Percentiles rank a stretch among this genome's conserved stretches.
Evolutionary conservation across 2,329 filamentous ascomycete species (phyloP).

Genomic region (Cladosporium sphaerospermum): DNA sequence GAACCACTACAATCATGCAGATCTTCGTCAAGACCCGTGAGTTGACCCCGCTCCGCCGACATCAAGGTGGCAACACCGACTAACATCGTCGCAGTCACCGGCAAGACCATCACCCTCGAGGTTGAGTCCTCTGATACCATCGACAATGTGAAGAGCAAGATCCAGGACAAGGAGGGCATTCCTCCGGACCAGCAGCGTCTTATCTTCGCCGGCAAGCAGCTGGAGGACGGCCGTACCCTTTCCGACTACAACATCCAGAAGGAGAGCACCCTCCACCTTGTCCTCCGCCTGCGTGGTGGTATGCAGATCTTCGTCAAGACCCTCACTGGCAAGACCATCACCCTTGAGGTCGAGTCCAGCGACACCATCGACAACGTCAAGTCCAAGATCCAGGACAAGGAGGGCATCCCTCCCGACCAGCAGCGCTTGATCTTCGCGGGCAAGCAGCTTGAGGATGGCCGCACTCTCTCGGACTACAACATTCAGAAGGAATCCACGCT

Average conservation of each 20-base stretch:
- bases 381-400: constrained; percentile 74
- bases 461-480: constrained; percentile 90
- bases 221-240: constrained; percentile 87
- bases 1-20: constrained; percentile 58
- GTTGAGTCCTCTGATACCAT: constrained; percentile 76
- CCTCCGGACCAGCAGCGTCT: constrained; percentile 93
- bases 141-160: constrained; percentile 95
- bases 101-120: constrained; percentile 63
- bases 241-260: constrained; percentile 90
- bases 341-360: constrained; percentile 78
- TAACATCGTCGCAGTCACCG: constrained; percentile 48
- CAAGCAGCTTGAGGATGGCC: constrained; percentile 64
- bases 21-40: constrained; percentile 96
- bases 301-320: constrained; percentile 57
- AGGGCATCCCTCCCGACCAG: constrained; percentile 88
- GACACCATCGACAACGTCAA: constrained; percentile 96
- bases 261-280: constrained; percentile 61
- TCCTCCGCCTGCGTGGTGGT: constrained; percentile 56
- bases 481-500: constrained; percentile 95
- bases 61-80: constrained; percentile 22
- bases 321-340: constrained; percentile 82
- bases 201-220: constrained; percentile 93
- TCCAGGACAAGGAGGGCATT: constrained; percentile 96
- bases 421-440: constrained; percentile 67
- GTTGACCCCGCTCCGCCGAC: constrained; percentile 38